Base-by-base conservation (phyloP, 345 rosid species). In the Raphanus sativus region DNA sequence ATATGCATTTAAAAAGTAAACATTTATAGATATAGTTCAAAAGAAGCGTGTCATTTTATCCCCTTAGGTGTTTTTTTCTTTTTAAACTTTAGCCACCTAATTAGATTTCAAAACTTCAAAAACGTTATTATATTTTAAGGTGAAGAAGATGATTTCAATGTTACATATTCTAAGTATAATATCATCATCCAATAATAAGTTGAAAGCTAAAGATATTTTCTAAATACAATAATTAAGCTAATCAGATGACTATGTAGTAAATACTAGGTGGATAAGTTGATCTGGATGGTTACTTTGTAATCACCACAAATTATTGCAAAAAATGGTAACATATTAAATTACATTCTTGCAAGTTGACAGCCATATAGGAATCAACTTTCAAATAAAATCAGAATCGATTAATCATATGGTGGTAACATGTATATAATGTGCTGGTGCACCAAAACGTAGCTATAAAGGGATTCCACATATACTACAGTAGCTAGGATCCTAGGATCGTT, bases 391-490 rank as follows among this genome's bases (percentile, higher is more conserved):
- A 59, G 29, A 69, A 12, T 30, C 17, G 17, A 34, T 64, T 5
- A 64, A 8, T 21, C 12, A 24, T 17, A 32, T 16, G 17, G 48
- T 54, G 50, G 5, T 6, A 33, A 33, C 36, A 33, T 33, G 36
- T 42, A 66, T 66, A 8, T 66, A 8, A 66, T 66, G 70, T 66
- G 42, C 13, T 25, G 36, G n/a, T 17, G 10, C 71, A 26, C 60
- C 25, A 15, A 9, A 55, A 9, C 28, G 5, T 55, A 10, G 5
- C 4, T 55, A 55, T 24, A 11, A 1, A 58, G 10, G 8, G 65
- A n/a, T 30, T 60, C 16, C 24, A 61, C 17, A 30, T 30, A 6
- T 30, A n/a, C 3, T 3, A 24, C 8, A 36, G 11, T 36, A 45
- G 52, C 52, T 45, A 45, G 15, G 52, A 29, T 12, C 32, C 10